Evolutionary conservation across 495 filamentous ascomycete genomes (phyloP), one percentile per base, ranked within the genome.

Genomic region (Apiosordaria backusii): DNA sequence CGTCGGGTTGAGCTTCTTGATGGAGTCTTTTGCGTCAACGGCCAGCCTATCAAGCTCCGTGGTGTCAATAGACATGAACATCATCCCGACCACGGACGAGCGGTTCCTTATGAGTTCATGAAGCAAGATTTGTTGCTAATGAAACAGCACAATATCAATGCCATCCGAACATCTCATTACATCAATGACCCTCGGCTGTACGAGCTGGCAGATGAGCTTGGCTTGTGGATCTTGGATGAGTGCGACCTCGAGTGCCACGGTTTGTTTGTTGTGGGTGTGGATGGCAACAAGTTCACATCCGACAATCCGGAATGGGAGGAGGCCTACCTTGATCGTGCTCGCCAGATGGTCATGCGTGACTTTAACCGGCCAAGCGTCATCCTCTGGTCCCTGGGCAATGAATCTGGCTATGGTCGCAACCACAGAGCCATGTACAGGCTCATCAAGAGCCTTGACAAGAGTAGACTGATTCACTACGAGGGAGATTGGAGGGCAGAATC

Each of bases 191-290:
- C 80, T 1, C 75, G 74, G 19, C 76, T 90, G n/a, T 88, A 89
- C 66, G 85, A 88, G 24, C 76, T 92, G 5, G 83, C 86, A 24
- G 87, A 92, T 66, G 86, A 90, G 69, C 76, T 91, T 45, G 89
- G 89, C 0, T 76, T 92, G 19, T 92, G 86, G 81, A 81, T 92
- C 16, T 81, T 92, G 63, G 88, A 90, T 60, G 89, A 92, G 74
- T 87, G 86, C 0, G 89, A 92, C 71, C 82, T 91, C 0, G 89
- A 91, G 75, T 91, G 88, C 67, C 89, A 90, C 64, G 89, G 90
- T 0, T 86, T 91, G 54, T 83, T 82, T 57, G 75, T 79, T 35
- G 80, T 85, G 29, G 82, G 83, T 23, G 79, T 76, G 10, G 71
- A 81, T 52, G 75, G 78, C 25, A 81, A 79, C 2, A 76, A 79